Evolutionary conservation across 305 asterid species (phyloP), one percentile per base, ranked within the genome.

Genomic region (Ajuga reptans): DNA sequence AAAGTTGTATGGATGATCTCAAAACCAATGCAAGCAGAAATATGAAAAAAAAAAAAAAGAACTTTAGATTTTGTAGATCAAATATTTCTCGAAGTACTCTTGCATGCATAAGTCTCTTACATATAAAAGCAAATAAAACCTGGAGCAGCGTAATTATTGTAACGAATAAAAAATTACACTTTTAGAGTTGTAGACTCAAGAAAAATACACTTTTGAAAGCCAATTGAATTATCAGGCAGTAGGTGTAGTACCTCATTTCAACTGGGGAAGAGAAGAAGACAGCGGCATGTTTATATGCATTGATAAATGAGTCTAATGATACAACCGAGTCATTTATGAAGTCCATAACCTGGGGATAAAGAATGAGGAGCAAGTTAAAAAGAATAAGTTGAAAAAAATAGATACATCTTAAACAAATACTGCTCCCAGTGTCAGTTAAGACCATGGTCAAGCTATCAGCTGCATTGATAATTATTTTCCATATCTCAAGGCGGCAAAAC

Each of bases 301-400:
- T 82, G 71, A 90, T 85, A 75, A 90, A 90, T 51, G 92, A 87
- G 75, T 90, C 97, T 86, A 93, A 76, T 53, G 96, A 82, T 58
- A 90, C 91, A 74, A 93, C 90, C 27, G 95, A 89, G 69, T 93
- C 99, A 77, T 93, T 93, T 69, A 93, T 78, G 89, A 90, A 93
- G 81, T 90, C 99, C 94, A 93, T 90, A 70, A 90, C 95, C 99
- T 92, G 91, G 46, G 76, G 61, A 66, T 33, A 42, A 72, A 71
- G 46, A 52, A 43, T 51, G 47, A 58, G 50, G 50, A 33, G 36
- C 2, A 16, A 56, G 51, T 67, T 60, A 64, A 10, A 57, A 47
- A 29, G 51, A 60, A 24, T 64, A 45, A 47, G 50, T 34, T 11
- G 12, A 59, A 46, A 18, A 56, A 29, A 52, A 53, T 18, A 1